phyloP scores from a whole-genome alignment of 345 rosid genomes.

The Kernera saxatilis region DNA sequence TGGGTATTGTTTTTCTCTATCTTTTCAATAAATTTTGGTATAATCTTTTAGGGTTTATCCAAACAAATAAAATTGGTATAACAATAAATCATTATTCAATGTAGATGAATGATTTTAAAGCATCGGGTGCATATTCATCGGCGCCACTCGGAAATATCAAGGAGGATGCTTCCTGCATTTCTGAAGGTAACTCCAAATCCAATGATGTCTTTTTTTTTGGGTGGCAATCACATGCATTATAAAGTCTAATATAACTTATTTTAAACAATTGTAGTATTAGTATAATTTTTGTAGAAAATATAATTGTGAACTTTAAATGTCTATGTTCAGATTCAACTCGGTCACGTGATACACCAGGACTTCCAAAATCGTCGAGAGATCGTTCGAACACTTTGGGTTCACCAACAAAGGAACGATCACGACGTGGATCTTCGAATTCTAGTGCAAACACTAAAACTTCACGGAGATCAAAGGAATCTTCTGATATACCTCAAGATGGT shows the following conservation, averaged over 20 bases:
- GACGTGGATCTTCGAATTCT: constrained; percentile 40
- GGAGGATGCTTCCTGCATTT: constrained; percentile 15
- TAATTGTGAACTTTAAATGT: too few relatives aligned
- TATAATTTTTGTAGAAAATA: too few relatives aligned
- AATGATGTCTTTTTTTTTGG: too few relatives aligned
- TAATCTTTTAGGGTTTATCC: too few relatives aligned
- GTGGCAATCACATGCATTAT: too few relatives aligned
- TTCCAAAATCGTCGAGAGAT: constrained; percentile 20
- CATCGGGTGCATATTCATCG: constrained; percentile 15
- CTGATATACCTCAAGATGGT: constrained; percentile 24
- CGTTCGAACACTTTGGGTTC: constrained; percentile 1
- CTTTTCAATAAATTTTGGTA: background rate
- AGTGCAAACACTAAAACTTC: constrained; percentile 5
- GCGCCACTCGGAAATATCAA: background rate
- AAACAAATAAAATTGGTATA: too few relatives aligned
- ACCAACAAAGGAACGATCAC: constrained; percentile 34
- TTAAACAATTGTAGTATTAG: too few relatives aligned
- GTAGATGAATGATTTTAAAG: constrained; percentile 24
- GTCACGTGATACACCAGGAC: constrained; percentile 13
- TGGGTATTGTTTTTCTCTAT: constrained; percentile 36
- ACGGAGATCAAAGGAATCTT: constrained; percentile 17
- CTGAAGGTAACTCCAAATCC: too few relatives aligned
- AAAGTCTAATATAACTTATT: too few relatives aligned
- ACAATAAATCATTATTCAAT: background rate
- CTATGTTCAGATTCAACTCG: constrained; percentile 10